Percentiles rank a stretch among this genome's conserved stretches.
Evolutionary conservation across 2,329 filamentous ascomycete genomes (phyloP).

Genomic region (Dothistroma septosporum): DNA sequence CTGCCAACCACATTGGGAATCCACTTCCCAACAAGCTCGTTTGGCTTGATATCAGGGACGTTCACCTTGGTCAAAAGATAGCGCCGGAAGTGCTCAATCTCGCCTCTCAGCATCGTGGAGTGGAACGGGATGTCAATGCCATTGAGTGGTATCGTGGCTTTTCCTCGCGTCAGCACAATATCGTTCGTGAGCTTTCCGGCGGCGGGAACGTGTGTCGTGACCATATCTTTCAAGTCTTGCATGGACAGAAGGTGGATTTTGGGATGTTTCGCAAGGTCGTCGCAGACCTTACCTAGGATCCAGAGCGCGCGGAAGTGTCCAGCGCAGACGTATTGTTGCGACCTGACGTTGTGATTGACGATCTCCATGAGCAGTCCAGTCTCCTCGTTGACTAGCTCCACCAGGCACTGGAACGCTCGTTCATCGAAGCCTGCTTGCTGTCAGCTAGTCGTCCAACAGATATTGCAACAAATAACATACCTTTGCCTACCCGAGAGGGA

Average conservation of each 20-base stretch:
- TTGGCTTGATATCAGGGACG: background rate
- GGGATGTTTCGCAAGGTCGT: background rate
- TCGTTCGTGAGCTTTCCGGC: background rate
- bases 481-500: background rate
- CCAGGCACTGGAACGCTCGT: background rate
- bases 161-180: background rate
- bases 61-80: background rate
- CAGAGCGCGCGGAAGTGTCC: background rate
- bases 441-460: background rate
- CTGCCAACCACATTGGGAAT: slow-evolving; percentile 6
- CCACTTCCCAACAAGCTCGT: background rate
- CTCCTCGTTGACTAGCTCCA: background rate
- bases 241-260: background rate
- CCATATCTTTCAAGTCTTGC: background rate
- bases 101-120: background rate
- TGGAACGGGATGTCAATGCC: slow-evolving; percentile 5
- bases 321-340: slow-evolving; percentile 1
- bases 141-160: background rate
- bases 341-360: background rate
- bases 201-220: background rate
- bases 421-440: background rate
- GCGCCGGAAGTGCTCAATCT: background rate
- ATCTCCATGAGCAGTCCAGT: slow-evolving; percentile 1
- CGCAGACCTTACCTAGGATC: background rate
- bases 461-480: background rate